Base-by-base conservation (phyloP, 805 yeast species). In the Metschnikowia dekortorum region DNA sequence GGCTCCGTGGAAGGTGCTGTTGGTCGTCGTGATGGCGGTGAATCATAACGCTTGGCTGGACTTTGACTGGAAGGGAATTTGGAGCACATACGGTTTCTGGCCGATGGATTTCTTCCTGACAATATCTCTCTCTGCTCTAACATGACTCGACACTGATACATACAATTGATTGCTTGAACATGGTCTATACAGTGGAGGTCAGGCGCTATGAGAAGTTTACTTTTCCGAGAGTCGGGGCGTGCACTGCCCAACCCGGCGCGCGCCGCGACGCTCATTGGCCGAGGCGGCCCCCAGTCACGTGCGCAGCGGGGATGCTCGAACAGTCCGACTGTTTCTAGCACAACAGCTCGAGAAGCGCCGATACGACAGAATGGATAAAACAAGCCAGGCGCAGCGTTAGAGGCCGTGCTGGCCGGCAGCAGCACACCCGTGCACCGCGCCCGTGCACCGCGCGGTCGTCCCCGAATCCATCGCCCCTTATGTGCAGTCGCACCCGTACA, bases 151-250 rank as follows among this genome's bases (percentile, higher is more conserved):
- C n/a, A 10, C 35, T 11, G 14, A 37, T 61, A 70, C 75, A 58
- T 70, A 70, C 75, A 65, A 70, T 67, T 57, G 74, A 63, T 61
- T 68, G 74, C 69, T 71, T 70, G 59, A 70, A 68, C 75, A 70
- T 70, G 57, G 43, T 52, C 47, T 39, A 14, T 10, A 28, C 37
- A 37, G 18, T 45, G 46, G 40, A 29, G 26, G 32, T 8, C 16
- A 9, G 8, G 8, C 22, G 4, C 43, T 38, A 28, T 14, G 47
- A 33, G 31, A 26, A 42, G 47, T 44, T 45, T 48, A 47, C 55
- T 50, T 54, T 52, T 51, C 58, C 59, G 56, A 57, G 53, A 22
- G 39, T 52, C 58, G 58, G 59, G 55, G 49, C 61, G 61, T 57
- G 61, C 51, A 51, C 42, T 11, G 37, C 49, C 37, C 60, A 46